Base-by-base conservation (phyloP, 2,329 filamentous ascomycete genomes). In the Paecilomyces sp. region DNA sequence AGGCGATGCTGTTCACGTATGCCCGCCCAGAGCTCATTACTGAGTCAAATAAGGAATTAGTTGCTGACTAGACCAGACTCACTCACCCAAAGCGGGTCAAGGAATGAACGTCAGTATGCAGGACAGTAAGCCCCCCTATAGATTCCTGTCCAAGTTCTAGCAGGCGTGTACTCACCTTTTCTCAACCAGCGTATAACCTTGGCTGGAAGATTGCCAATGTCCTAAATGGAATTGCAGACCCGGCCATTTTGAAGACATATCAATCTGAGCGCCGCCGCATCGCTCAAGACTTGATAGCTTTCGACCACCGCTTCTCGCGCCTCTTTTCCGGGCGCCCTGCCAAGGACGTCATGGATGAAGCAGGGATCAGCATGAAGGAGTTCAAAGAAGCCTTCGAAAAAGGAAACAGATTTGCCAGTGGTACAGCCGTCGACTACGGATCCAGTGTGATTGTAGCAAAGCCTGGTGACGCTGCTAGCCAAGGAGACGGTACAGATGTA, bases 251-350 rank as follows among this genome's bases (percentile, higher is more conserved):
- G 1, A 76, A 77, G 59, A 84, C 82, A 1, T 85, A 84, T 62
- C 73, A 81, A 34, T 74, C 74, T 0, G 83, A 85, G 66, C 76
- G 88, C 4, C 79, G 81, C 5, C 77, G 76, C 8, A 82, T 90
- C 1, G 88, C 88, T 0, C 78, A 86, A 62, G 82, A 87, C 47
- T 80, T 91, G 0, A 90, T 91, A 61, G 77, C 79, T 3, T 86
- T 88, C 61, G 85, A 88, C 65, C 81, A 83, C 60, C 78, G 76
- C 36, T 85, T 86, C 63, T 81, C 80, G 4, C 74, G 80, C 1
- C 74, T 87, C 0, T 87, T 86, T 69, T 81, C 80, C 0, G 81
- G 80, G 1, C 76, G 77, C n/a, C 85, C 81, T 0, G 83, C 80
- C 34, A 85, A 83, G 67, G 83, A 85, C 58, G 75, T 84, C 25